Evolutionary conservation across 805 yeast genomes (phyloP).

Genomic region (Brettanomyces custersianus): DNA sequence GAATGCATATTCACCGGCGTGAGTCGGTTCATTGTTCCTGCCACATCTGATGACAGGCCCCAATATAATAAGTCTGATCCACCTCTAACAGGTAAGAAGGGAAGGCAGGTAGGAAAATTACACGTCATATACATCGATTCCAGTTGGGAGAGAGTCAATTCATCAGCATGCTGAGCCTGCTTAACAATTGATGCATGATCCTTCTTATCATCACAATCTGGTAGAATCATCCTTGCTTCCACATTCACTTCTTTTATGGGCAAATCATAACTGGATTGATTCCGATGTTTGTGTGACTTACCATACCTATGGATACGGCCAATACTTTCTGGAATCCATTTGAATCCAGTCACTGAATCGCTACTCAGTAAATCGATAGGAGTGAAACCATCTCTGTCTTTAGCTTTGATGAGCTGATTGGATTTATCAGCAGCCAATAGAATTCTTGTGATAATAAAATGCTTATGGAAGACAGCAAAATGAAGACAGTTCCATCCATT

Average conservation of each 20-base stretch:
- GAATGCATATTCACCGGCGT: slow-evolving; percentile 10
- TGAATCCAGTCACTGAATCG: slow-evolving; percentile 32
- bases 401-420: slow-evolving; percentile 35
- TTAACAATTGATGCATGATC: not conserved
- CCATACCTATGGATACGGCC: slow-evolving; percentile 8
- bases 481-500: slow-evolving; percentile 81
- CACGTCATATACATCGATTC: not conserved
- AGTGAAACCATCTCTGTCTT: slow-evolving; percentile 63
- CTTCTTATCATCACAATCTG: not conserved
- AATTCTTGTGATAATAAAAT: slow-evolving; percentile 43
- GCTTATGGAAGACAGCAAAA: slow-evolving; percentile 50
- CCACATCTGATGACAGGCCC: slow-evolving; percentile 33
- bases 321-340: slow-evolving; percentile 19
- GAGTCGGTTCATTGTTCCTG: not conserved
- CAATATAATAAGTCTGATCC: slow-evolving; percentile 52
- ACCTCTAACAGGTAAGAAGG: slow-evolving; percentile 26
- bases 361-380: slow-evolving; percentile 58
- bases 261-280: not conserved
- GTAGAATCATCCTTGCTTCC: not conserved
- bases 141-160: not conserved
- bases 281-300: not conserved
- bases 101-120: not conserved
- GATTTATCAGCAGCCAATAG: slow-evolving; percentile 21
- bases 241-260: slow-evolving; percentile 1
- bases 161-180: slow-evolving; percentile 5